These are phyloP conservation scores for Phytophthora fragariaefolia DNA, from an alignment of 352 stramenopile species.

Conservation along the genomic window DNA sequence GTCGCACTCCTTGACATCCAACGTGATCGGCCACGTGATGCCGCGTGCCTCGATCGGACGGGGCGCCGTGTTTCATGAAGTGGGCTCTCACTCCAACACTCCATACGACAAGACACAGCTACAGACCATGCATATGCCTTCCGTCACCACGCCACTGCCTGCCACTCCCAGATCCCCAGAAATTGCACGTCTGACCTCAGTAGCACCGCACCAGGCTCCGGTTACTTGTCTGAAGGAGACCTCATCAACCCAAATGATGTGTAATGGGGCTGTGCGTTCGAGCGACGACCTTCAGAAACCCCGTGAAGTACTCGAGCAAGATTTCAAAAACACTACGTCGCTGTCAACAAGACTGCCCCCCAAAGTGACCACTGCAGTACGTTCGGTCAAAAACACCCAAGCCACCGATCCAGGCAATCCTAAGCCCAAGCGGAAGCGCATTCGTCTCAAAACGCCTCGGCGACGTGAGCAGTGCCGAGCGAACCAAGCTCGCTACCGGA, in stretches of 20 bases:
- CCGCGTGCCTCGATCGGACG: constrained; percentile 12
- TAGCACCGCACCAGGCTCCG: neutral
- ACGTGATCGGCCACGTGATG: constrained; percentile 29
- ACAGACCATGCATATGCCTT: neutral
- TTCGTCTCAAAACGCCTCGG: constrained; percentile 49
- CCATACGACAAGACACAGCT: neutral
- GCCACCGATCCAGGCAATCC: neutral
- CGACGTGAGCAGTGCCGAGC: constrained; percentile 54
- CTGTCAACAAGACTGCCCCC: neutral
- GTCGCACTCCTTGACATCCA: constrained; percentile 7
- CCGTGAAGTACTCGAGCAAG: neutral
- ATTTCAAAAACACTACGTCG: neutral
- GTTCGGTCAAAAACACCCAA: constrained; percentile 8
- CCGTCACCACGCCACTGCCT: neutral
- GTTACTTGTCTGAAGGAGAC: constrained; percentile 11
- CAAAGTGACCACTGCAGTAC: neutral
- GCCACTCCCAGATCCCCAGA: neutral
- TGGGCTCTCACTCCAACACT: neutral
- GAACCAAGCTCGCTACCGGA: constrained; percentile 57
- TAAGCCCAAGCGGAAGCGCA: constrained; percentile 39
- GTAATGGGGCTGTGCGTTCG: neutral
- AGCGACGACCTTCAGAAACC: neutral
- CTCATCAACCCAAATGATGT: constrained; percentile 5
- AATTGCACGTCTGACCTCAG: neutral
- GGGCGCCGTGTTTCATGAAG: neutral